Base-by-base conservation (phyloP, 1,284 basidiomycete genomes). In the Schizophyllum amplum region DNA sequence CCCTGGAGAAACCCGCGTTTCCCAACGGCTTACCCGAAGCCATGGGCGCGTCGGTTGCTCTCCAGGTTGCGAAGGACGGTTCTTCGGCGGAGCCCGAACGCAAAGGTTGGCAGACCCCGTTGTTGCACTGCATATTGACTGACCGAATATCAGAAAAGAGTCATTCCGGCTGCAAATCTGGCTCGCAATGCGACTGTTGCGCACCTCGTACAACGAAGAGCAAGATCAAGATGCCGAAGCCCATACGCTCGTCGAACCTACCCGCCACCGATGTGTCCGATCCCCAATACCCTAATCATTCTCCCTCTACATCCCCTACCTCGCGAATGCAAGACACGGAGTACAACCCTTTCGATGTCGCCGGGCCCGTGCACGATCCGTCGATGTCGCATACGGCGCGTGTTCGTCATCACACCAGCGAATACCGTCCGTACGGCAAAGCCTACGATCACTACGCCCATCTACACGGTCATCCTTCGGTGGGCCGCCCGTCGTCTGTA, bases 21-120 rank as follows among this genome's bases (percentile, higher is more conserved):
- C 86, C 85, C 60, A 72, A 84, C 65, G 85, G 87, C 71, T 76
- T 90, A 51, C 82, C 85, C 23, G 74, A 78, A 69, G 77, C 77
- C 69, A 75, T 83, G 74, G 82, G 79, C 74, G 77, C 81, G 75
- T 80, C 80, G 75, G 78, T 80, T 66, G 77, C 79, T 58, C 64
- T 72, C 59, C 70, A 71, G 55, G 64, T 70, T 55, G 62, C 63
- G 57, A 72, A 78, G 42, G 79, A 80, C 60, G 71, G 70, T 63
- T 55, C 68, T 15, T 64, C 67, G 23, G 75, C 78, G 52, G 78
- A 80, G 61, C 78, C 80, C 57, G 79, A 83, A 63, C 70, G 74
- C 70, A 77, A 82, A 79, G 74, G 72, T 75, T 72, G 72, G 72
- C 72, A 67, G 55, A 55, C 64, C 65, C 66, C 64, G 57, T 57